These are phyloP conservation scores for Quercus lobata DNA, from an alignment of 331 rosid species.

Conservation along the genomic window DNA sequence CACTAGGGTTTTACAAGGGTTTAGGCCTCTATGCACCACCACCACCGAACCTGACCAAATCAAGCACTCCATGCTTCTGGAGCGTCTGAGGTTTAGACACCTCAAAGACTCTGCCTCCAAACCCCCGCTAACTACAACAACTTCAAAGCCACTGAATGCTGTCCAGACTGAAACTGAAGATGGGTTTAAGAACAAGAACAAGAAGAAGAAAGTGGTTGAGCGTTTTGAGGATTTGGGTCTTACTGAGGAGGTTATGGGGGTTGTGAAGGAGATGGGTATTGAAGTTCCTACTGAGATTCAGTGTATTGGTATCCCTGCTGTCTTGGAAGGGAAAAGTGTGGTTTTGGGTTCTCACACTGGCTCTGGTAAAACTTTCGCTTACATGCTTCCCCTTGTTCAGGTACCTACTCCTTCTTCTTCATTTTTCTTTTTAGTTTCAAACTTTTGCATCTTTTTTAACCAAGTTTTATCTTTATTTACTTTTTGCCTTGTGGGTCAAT, in stretches of 20 bases:
- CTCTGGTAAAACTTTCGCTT: constrained; percentile 97
- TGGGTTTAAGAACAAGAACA: constrained; percentile 32
- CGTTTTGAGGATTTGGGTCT: constrained; percentile 72
- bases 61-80: constrained; percentile 72
- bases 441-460: not conserved
- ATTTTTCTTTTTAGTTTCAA: not conserved
- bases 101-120: constrained; percentile 43
- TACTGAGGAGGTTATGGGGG: constrained; percentile 67
- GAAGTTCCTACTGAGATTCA: constrained; percentile 90
- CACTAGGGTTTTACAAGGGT: constrained; percentile 26
- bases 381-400: constrained; percentile 92
- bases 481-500: not conserved
- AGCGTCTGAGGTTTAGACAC: constrained; percentile 62
- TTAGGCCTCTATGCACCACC: constrained; percentile 59
- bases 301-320: constrained; percentile 78
- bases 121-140: constrained; percentile 16
- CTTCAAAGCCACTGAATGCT: not conserved
- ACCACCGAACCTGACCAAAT: constrained; percentile 25
- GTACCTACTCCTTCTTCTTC: constrained; percentile 19
- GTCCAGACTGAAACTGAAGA: constrained; percentile 16
- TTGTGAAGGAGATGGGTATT: constrained; percentile 68
- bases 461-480: not conserved
- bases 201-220: constrained; percentile 38
- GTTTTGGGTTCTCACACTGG: constrained; percentile 98
- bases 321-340: constrained; percentile 73